Percentiles rank a stretch among this genome's conserved stretches.
phyloP scores from a whole-genome alignment of 352 stramenopile species.

The Globisporangium yorkense region DNA sequence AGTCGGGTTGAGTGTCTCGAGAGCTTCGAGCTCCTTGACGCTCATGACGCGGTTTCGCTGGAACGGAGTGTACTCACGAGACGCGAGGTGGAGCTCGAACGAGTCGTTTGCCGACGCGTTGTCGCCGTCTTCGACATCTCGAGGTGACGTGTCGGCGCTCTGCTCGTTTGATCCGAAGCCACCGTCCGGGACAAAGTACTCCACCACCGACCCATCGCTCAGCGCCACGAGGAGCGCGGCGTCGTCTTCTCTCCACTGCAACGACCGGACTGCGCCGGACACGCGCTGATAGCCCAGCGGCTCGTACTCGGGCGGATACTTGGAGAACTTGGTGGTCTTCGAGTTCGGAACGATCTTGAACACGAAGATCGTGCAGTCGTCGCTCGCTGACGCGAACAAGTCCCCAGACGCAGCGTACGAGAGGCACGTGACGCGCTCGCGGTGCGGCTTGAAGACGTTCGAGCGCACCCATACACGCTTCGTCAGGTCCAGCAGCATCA shows the following conservation, averaged over 20 bases:
- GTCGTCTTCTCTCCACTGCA: constrained; percentile 71
- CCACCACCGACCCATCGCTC: constrained; percentile 42
- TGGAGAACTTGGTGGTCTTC: constrained; percentile 48
- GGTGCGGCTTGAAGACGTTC: constrained; percentile 89
- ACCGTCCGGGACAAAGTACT: constrained; percentile 49
- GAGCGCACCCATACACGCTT: constrained; percentile 48
- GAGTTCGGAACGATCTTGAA: constrained; percentile 55
- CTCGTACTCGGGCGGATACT: constrained; percentile 53
- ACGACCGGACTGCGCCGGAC: constrained; percentile 18
- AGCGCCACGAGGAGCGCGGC: constrained; percentile 67
- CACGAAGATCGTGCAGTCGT: constrained; percentile 85
- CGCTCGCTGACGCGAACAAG: constrained; percentile 72
- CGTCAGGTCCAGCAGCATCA: constrained; percentile 51
- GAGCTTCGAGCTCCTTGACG: constrained; percentile 37
- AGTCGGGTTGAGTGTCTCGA: constrained; percentile 36
- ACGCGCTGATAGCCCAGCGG: constrained; percentile 73
- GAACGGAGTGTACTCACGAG: constrained; percentile 32
- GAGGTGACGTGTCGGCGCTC: neutral
- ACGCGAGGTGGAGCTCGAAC: constrained; percentile 45
- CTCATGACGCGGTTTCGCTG: constrained; percentile 44
- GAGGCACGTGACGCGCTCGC: constrained; percentile 54
- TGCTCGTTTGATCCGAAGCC: constrained; percentile 12
- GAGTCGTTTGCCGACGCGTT: constrained; percentile 31
- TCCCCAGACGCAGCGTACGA: constrained; percentile 60
- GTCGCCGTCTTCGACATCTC: constrained; percentile 8